Percentiles rank a stretch among this genome's conserved stretches.
Conservation (phyloP, 306 rosid genomes). For the Hippophae tibetana region DNA sequence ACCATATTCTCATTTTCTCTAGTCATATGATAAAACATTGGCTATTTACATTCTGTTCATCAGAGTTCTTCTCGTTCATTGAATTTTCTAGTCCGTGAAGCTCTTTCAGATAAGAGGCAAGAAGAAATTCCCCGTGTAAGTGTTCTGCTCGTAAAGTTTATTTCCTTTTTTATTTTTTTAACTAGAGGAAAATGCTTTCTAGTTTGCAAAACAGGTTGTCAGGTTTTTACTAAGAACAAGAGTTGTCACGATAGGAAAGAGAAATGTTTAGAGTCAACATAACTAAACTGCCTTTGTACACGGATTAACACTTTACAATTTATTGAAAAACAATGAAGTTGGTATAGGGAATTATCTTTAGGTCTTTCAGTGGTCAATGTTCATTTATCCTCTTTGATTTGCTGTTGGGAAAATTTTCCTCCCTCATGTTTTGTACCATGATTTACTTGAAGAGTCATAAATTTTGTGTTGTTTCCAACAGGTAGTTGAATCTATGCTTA, state of each 20-base stretch:
- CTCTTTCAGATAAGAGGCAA: slow-evolving; percentile 50
- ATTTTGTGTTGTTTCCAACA: slow-evolving; percentile 20
- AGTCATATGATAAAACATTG: slow-evolving; percentile 6
- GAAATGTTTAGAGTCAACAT: background rate
- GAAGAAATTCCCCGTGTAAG: slow-evolving; percentile 87
- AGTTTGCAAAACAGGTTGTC: background rate
- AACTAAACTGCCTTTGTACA: background rate
- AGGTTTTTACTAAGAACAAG: background rate
- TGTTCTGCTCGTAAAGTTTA: background rate
- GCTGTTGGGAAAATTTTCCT: background rate
- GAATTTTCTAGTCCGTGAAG: slow-evolving; percentile 45
- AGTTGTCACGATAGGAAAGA: too few species aligned
- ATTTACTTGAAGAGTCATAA: slow-evolving; percentile 1
- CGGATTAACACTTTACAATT: background rate
- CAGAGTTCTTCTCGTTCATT: slow-evolving; percentile 58
- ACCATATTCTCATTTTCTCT: slow-evolving; percentile 2
- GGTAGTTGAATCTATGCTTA: slow-evolving; percentile 68
- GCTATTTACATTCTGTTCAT: slow-evolving; percentile 14
- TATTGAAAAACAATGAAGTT: too few species aligned
- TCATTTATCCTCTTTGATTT: background rate
- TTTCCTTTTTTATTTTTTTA: background rate
- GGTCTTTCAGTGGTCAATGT: background rate
- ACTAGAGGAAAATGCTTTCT: background rate
- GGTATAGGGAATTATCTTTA: background rate
- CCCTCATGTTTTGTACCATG: background rate